Base-by-base conservation (phyloP, 148 eudicot species). In the Nepenthes gracilis region DNA sequence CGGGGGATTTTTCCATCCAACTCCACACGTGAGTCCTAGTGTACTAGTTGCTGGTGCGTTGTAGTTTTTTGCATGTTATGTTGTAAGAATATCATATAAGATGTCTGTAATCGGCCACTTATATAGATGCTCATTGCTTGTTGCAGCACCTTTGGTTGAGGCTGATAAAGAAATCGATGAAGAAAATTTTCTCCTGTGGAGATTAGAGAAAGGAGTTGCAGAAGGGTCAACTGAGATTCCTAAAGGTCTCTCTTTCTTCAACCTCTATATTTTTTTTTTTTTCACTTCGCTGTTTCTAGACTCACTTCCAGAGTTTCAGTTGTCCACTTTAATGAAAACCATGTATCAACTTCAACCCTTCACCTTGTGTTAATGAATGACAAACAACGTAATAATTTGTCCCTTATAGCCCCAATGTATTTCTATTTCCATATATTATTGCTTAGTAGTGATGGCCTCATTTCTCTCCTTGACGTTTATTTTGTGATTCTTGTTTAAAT, bases 221-320 rank as follows among this genome's bases (percentile, higher is more conserved):
- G 99, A 94, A 83, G 99, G 99, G 63, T 77, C 99, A 33, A 50
- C 64, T 4, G 99, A 94, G 81, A 94, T 94, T 40, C 97, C 95
- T 12, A 89, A 83, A 89, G 99, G 99, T 89, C 1, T 12, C 6
- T 45, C 36, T 55, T 48, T 56, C 47, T 47, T 35, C 11, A 9
- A 1, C 5, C 45, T 23, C 38, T 49, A 1, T 36, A 2, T 14
- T 33, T 1, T 4, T 35, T 5, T 50, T 7, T 8, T 10, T 5
- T 51, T 35, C 32, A 38, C 45, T 13, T 49, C 9, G 6, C 48
- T 38, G n/a, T 23, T 67, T 67, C 51, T 34, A 56, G 35, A 49
- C 54, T 38, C 47, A 52, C 60, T 57, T 57, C 38, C 12, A 36
- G 6, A 13, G 10, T 10, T n/a, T 38, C 1, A 1, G 45, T 40